Evolutionary conservation across 495 filamentous ascomycete genomes (phyloP).

Genomic region (Penicillium coffeae): DNA sequence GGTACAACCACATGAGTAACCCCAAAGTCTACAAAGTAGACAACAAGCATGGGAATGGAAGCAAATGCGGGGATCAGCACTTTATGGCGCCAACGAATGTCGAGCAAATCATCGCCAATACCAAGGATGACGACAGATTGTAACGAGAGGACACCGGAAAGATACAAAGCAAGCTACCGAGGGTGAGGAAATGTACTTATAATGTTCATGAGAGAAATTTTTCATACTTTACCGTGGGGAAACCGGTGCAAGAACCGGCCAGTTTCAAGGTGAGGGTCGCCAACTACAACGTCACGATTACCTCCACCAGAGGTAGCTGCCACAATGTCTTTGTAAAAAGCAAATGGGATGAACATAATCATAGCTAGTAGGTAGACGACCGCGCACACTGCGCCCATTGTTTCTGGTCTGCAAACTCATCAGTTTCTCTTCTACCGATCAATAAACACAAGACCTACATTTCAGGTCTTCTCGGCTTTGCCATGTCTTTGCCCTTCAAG

Average conservation of each 20-base stretch:
- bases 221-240: slow-evolving; percentile 80
- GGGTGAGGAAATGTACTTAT: not conserved
- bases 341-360: slow-evolving; percentile 91
- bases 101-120: slow-evolving; percentile 93
- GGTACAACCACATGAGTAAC: slow-evolving; percentile 94
- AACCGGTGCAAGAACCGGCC: slow-evolving; percentile 85
- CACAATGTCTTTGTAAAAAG: slow-evolving; percentile 97
- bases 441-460: slow-evolving; percentile 51
- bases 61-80: slow-evolving; percentile 94
- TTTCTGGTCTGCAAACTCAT: slow-evolving; percentile 65
- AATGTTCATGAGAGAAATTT: not conserved
- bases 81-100: slow-evolving; percentile 98
- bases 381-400: slow-evolving; percentile 95
- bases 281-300: slow-evolving; percentile 77
- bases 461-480: slow-evolving; percentile 68
- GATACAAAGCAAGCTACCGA: slow-evolving; percentile 81
- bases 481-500: slow-evolving; percentile 86
- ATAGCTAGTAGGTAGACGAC: slow-evolving; percentile 84
- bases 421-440: slow-evolving; percentile 10
- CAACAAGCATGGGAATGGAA: slow-evolving; percentile 87
- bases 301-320: slow-evolving; percentile 92
- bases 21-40: slow-evolving; percentile 98
- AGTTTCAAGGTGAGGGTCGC: slow-evolving; percentile 60
- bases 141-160: slow-evolving; percentile 88
- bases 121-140: slow-evolving; percentile 87